These are phyloP conservation scores for Graphilbum sp. DNA, from an alignment of 2,329 filamentous ascomycete species.

Conservation along the genomic window DNA sequence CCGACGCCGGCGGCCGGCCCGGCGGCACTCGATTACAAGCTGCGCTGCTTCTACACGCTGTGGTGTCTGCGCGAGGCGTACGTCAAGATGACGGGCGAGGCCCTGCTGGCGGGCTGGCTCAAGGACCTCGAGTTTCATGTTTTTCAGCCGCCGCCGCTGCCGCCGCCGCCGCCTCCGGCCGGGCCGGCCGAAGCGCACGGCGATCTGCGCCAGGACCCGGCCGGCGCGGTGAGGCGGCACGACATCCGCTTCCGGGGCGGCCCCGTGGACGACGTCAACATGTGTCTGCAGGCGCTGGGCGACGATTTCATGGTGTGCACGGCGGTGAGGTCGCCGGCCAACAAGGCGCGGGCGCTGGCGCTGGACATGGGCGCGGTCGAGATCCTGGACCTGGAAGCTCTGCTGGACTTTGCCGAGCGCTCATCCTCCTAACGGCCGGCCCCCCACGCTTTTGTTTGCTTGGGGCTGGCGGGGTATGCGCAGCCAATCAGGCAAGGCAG, in stretches of 20 bases:
- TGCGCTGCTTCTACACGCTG: conserved; percentile 58
- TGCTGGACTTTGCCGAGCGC: background rate
- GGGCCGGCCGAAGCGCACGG: conserved; percentile 11
- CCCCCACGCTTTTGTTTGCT: too few relatives aligned
- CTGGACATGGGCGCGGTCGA: background rate
- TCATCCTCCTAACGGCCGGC: background rate
- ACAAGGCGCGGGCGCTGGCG: background rate
- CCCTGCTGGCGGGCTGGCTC: conserved; percentile 58
- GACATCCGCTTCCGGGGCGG: conserved; percentile 23
- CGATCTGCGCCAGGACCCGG: conserved; percentile 14
- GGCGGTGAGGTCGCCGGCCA: conserved; percentile 25
- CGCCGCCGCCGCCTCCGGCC: background rate
- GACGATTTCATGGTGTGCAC: conserved; percentile 38
- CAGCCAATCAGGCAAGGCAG: too few relatives aligned
- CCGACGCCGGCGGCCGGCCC: conserved; percentile 11
- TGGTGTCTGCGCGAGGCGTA: conserved; percentile 72
- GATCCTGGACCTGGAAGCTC: background rate
- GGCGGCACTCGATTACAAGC: conserved; percentile 34
- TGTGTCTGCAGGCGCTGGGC: conserved; percentile 27
- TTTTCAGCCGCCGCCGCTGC: conserved; percentile 35
- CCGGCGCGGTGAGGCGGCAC: conserved; percentile 18
- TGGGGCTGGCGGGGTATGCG: too few relatives aligned
- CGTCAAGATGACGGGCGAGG: conserved; percentile 70
- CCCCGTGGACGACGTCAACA: conserved; percentile 24
- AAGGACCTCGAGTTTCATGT: conserved; percentile 50